Evolutionary conservation across 768 basidiomycete genomes (phyloP), one percentile per base, ranked within the genome.

Genomic region (Leccinum truebloodii): DNA sequence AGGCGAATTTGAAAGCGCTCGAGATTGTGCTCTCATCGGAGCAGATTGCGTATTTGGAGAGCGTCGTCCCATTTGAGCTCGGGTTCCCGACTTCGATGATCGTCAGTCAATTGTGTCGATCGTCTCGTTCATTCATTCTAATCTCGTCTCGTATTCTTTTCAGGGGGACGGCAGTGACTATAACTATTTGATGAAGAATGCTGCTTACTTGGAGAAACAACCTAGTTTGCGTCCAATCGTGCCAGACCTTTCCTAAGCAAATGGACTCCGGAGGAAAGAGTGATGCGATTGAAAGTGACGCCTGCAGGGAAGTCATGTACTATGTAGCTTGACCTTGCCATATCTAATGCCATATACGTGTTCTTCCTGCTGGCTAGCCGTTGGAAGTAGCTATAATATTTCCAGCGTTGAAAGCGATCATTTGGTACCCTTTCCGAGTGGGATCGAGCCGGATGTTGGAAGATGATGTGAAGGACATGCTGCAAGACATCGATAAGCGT

Each of bases 381-480:
- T 32, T 32, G 32, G 32, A 32, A 32, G 8, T 32, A 9, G 6
- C 7, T 8, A 8, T 28, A 8, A 7, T 28, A 28, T 28, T 28
- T 28, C 26, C 26, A 28, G 5, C 26, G 26, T 28, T 28, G 6
- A 28, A 28, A 28, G 28, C 7, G 7, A 28, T 28, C 7, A 28
- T 28, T 28, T 28, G 28, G 1, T 8, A 28, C 28, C 6, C 1
- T 28, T 28, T 8, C 28, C 28, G 28, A 28, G 28, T 28, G 28
- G 28, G 28, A 28, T 28, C 28, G 28, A 28, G 28, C 80, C 81
- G 0, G 75, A 85, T 22, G 59, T 65, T 80, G 20, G 86, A 85
- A 59, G 82, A 83, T 22, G 22, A 22, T 22, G 22, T 22, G 22
- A 22, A 22, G 22, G 22, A 22, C 22, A 22, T 22, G 22, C 22